Evolutionary conservation across 768 basidiomycete species (phyloP), one percentile per base, ranked within the genome.

Genomic region (Suillus subaureus): DNA sequence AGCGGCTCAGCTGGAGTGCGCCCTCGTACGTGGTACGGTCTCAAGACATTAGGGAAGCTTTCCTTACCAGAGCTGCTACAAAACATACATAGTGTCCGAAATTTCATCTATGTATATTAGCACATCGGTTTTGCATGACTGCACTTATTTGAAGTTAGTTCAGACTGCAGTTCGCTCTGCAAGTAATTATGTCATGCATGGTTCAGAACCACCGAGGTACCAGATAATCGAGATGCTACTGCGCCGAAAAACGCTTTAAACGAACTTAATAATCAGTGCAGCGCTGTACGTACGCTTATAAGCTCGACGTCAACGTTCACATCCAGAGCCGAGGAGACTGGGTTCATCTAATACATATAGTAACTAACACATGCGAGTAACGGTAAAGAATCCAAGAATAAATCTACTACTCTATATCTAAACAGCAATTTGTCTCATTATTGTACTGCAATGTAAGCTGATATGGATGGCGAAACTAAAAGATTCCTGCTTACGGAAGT

Each of bases 61-160:
- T 78, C 75, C 75, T 76, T 76, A 76, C 75, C 75, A 75, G 75
- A 75, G 72, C 40, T 71, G 67, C 73, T 73, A 76, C 70, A 76
- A 35, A 6, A 37, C n/a, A 40, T 57, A 42, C 11, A 21, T 13
- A 23, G 9, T 9, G 11, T 23, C 26, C 47, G 45, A 47, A 47
- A 12, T 47, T n/a, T 0, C 12, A 23, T 49, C n/a, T 45, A 45
- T 45, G 11, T 45, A 43, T 33, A 33, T 33, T 33, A 6, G 33
- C 33, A 33, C 3, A 33, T 33, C 33, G 33, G 33, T 33, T 33
- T 33, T 6, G 33, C 31, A n/a, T n/a, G n/a, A n/a, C n/a, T n/a
- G n/a, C n/a, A n/a, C n/a, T n/a, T n/a, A n/a, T n/a, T n/a, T n/a
- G n/a, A 16, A 18, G 42, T 43, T 21, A 21, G 42, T 18, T 18